Percentiles rank a stretch among this genome's conserved stretches.
These are phyloP conservation scores for Fusarium gaditjirri DNA, from an alignment of 2,329 filamentous ascomycete species.

Conservation along the genomic window DNA sequence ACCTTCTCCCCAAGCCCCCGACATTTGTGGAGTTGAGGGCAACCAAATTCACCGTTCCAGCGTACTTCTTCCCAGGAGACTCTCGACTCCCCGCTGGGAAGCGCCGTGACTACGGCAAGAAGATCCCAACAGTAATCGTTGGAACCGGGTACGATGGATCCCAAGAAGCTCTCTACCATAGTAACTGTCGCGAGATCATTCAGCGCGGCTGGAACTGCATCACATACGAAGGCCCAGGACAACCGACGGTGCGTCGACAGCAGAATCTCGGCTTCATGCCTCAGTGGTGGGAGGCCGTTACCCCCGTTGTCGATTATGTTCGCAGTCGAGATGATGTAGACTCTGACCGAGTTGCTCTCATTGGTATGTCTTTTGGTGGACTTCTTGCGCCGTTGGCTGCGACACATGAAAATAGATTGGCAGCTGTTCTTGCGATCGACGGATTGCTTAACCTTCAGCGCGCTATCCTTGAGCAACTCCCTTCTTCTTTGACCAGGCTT, in stretches of 20 bases:
- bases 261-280: constrained; percentile 56
- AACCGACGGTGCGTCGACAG: constrained; percentile 52
- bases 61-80: constrained; percentile 47
- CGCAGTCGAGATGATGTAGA: constrained; percentile 45
- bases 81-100: background rate
- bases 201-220: constrained; percentile 56
- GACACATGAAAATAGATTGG: constrained; percentile 55
- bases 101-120: constrained; percentile 19
- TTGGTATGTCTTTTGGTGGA: constrained; percentile 56
- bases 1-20: constrained; percentile 49
- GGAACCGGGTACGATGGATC: constrained; percentile 56
- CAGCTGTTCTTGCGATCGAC: constrained; percentile 42
- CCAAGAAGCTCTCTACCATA: constrained; percentile 57
- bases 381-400: constrained; percentile 54
- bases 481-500: background rate
- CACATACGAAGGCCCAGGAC: constrained; percentile 59
- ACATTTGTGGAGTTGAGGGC: constrained; percentile 47
- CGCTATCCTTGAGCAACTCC: background rate
- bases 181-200: constrained; percentile 48
- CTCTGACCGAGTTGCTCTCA: constrained; percentile 47
- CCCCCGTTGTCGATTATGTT: constrained; percentile 54
- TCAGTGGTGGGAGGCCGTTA: constrained; percentile 55
- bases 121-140: constrained; percentile 53
- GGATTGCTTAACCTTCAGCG: background rate
- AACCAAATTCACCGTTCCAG: constrained; percentile 48